Base-by-base conservation (phyloP, 2,329 filamentous ascomycete species). In the Cryphonectria carpinicola region DNA sequence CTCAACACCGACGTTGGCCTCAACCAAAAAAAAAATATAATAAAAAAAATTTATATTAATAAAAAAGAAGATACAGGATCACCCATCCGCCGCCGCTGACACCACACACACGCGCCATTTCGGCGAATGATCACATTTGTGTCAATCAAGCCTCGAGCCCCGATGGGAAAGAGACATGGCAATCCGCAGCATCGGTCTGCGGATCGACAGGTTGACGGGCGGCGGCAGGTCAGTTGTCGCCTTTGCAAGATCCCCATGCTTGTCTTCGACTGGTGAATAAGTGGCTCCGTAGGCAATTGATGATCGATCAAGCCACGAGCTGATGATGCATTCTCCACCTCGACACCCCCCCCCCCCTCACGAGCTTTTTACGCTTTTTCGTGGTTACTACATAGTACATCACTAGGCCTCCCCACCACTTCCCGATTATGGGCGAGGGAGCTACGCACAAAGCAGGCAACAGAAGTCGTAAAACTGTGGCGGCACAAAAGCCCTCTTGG, bases 311-410 rank as follows among this genome's bases (percentile, higher is more conserved):
- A 64, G 61, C 61, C 61, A 64, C 61, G 37, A 46, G 61, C 37
- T 39, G 32, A 61, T 39, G 32, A 61, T n/a, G 32, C 32, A 22
- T n/a, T 37, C 37, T 64, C 61, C 37, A 43, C n/a, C 61, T 43
- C n/a, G 11, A 22, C n/a, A 46, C n/a, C 61, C 61, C 61, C 61
- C 61, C 46, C 61, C 61, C 61, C 61, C 61, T 46, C 39, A 64
- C n/a, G 61, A 32, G 61, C 61, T 11, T 39, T 25, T 64, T 46
- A 28, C 25, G 39, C 4, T 39, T 25, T 64, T 46, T 4, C 25
- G 39, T 43, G 19, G 39, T n/a, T 28, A 28, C 61, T 19, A 6
- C 58, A 25, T 28, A 28, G 39, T 19, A 6, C 58, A 25, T 14
- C 11, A 39, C 32, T 43, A 46, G 8, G 28, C 19, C 32, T 32